phyloP scores from a whole-genome alignment of 2,329 filamentous ascomycete genomes.

The Aureobasidium sp. region DNA sequence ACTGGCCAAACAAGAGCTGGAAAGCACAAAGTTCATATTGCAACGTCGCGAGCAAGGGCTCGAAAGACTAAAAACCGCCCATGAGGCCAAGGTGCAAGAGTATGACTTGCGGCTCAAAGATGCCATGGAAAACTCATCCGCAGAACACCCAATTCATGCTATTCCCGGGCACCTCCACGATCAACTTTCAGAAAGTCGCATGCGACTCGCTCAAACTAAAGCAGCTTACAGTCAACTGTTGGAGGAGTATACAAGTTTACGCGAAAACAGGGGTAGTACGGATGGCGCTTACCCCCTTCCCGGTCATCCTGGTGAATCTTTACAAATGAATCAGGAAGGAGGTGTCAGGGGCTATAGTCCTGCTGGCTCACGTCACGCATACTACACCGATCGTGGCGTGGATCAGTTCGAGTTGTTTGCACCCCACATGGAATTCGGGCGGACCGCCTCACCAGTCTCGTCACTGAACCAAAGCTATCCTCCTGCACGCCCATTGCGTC shows the following conservation, averaged over 20 bases:
- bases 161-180: neutral
- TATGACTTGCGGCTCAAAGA: slow-evolving; percentile 27
- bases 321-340: neutral
- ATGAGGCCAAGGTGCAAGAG: slow-evolving; percentile 40
- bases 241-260: slow-evolving; percentile 41
- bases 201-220: slow-evolving; percentile 41
- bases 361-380: neutral
- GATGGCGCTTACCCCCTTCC: neutral
- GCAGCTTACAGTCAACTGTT: slow-evolving; percentile 44
- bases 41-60: slow-evolving; percentile 42
- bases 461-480: slow-evolving; percentile 8
- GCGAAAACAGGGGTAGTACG: slow-evolving; percentile 12
- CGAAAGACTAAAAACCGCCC: slow-evolving; percentile 37
- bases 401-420: slow-evolving; percentile 8
- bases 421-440: slow-evolving; percentile 15
- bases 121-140: neutral
- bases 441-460: slow-evolving; percentile 11
- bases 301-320: neutral
- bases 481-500: neutral
- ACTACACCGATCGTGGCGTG: slow-evolving; percentile 6
- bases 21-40: slow-evolving; percentile 46
- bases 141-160: neutral
- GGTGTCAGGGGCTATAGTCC: neutral
- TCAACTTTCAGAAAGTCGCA: slow-evolving; percentile 32
- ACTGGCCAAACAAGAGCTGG: slow-evolving; percentile 47